phyloP scores from a whole-genome alignment of 2,329 filamentous ascomycete genomes.

The Fusarium succisae region DNA sequence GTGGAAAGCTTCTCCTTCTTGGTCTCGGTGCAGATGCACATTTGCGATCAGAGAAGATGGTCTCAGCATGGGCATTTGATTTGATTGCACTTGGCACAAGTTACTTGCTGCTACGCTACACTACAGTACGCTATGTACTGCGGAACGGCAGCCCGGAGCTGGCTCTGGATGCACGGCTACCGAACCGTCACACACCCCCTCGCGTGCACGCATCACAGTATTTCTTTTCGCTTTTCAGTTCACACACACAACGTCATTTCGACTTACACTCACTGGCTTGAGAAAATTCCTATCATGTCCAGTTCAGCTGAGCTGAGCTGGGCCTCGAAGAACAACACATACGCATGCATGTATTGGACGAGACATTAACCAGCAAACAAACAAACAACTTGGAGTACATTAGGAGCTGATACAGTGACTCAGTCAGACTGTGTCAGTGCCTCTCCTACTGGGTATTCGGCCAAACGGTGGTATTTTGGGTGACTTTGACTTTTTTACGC shows the following conservation, averaged over 20 bases:
- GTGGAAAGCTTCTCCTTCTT: slow-evolving; percentile 19
- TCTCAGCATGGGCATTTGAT: slow-evolving; percentile 29
- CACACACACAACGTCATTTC: slow-evolving; percentile 20
- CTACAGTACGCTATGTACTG: slow-evolving; percentile 1
- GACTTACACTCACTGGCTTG: slow-evolving; percentile 21
- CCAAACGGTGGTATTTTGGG: slow-evolving; percentile 35
- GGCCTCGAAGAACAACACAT: slow-evolving; percentile 25
- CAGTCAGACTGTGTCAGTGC: slow-evolving; percentile 8
- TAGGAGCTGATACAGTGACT: slow-evolving; percentile 13
- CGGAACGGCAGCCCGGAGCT: slow-evolving; percentile 37
- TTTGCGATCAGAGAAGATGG: slow-evolving; percentile 24
- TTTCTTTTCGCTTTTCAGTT: background rate
- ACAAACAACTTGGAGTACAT: background rate
- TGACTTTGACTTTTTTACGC: slow-evolving; percentile 35
- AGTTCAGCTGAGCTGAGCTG: slow-evolving; percentile 11
- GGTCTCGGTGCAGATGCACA: slow-evolving; percentile 32
- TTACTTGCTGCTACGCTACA: background rate
- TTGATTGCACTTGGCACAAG: slow-evolving; percentile 36
- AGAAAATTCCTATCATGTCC: slow-evolving; percentile 2
- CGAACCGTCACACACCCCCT: slow-evolving; percentile 28
- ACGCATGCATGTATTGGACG: background rate
- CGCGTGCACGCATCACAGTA: slow-evolving; percentile 25
- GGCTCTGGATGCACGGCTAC: slow-evolving; percentile 38
- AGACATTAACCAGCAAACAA: background rate
- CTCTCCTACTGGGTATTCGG: slow-evolving; percentile 20